Conservation (phyloP, 768 basidiomycete genomes). For the Phanerodontia chrysosporium region DNA sequence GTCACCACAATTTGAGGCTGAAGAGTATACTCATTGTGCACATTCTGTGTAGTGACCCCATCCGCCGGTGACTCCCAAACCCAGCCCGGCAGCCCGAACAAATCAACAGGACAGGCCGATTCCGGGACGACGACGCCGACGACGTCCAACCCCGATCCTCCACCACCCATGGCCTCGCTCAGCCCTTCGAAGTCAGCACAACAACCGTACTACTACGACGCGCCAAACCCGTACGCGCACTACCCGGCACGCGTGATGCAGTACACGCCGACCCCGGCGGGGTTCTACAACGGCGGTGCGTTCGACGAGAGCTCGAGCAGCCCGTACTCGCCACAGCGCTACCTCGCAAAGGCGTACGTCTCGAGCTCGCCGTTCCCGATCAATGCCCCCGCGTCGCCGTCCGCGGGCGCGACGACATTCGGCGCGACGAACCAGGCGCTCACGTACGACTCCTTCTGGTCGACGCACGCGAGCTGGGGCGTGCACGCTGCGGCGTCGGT, state of each 20-base stretch:
- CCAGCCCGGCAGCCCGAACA: background rate
- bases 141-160: background rate
- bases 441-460: slow-evolving; percentile 19
- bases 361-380: slow-evolving; percentile 9
- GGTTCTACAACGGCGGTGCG: background rate
- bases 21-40: background rate
- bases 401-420: background rate
- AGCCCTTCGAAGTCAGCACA: background rate
- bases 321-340: slow-evolving; percentile 1
- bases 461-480: slow-evolving; percentile 9
- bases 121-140: background rate
- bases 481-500: background rate
- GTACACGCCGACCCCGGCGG: background rate
- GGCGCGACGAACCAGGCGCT: background rate
- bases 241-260: slow-evolving; percentile 2
- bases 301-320: background rate
- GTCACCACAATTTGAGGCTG: background rate
- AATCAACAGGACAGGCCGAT: background rate
- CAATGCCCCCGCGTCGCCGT: slow-evolving; percentile 1
- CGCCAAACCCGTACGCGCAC: slow-evolving; percentile 1
- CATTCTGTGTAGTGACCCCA: background rate
- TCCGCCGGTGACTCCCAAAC: background rate
- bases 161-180: background rate
- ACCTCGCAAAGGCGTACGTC: slow-evolving; percentile 6
- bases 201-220: background rate